Conservation (phyloP, 495 filamentous ascomycete species). For the Trichoderma virens region DNA sequence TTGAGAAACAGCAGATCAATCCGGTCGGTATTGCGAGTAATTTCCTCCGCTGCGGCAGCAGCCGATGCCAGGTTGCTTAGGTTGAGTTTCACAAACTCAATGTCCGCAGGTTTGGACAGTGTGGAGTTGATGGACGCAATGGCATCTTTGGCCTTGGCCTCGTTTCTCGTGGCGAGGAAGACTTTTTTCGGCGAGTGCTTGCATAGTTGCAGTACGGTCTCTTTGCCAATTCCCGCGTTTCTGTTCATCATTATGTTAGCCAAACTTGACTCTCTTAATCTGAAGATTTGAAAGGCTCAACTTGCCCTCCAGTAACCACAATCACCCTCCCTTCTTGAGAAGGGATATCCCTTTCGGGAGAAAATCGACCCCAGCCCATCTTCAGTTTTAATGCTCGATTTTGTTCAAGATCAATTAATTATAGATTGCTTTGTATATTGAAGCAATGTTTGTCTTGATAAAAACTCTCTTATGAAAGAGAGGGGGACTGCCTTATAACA, state of each 20-base stretch:
- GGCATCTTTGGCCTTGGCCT: conserved; percentile 22
- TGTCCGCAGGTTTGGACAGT: conserved; percentile 11
- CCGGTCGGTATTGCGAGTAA: conserved; percentile 19
- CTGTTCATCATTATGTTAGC: conserved; percentile 15
- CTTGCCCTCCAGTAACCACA: conserved; percentile 50
- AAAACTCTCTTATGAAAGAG: too few relatives aligned
- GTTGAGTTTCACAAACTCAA: conserved; percentile 32
- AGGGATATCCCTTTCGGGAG: conserved; percentile 48
- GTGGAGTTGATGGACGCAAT: conserved; percentile 14
- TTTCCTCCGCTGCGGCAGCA: conserved; percentile 17
- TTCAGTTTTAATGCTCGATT: too few relatives aligned
- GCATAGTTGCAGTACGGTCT: conserved; percentile 53
- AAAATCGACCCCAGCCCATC: conserved; percentile 14
- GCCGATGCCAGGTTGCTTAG: conserved; percentile 24
- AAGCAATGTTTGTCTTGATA: too few relatives aligned
- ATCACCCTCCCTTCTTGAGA: conserved; percentile 51
- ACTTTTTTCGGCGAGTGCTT: conserved; percentile 53
- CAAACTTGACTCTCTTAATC: neutral
- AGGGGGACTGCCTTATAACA: too few relatives aligned
- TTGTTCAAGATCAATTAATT: too few relatives aligned
- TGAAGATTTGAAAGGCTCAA: conserved; percentile 18
- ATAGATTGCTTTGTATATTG: too few relatives aligned
- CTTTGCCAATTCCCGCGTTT: conserved; percentile 59
- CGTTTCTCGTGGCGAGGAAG: conserved; percentile 54
- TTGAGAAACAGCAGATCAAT: conserved; percentile 46